These are phyloP conservation scores for Rosellinia necatrix DNA, from an alignment of 2,329 filamentous ascomycete species.

Conservation along the genomic window DNA sequence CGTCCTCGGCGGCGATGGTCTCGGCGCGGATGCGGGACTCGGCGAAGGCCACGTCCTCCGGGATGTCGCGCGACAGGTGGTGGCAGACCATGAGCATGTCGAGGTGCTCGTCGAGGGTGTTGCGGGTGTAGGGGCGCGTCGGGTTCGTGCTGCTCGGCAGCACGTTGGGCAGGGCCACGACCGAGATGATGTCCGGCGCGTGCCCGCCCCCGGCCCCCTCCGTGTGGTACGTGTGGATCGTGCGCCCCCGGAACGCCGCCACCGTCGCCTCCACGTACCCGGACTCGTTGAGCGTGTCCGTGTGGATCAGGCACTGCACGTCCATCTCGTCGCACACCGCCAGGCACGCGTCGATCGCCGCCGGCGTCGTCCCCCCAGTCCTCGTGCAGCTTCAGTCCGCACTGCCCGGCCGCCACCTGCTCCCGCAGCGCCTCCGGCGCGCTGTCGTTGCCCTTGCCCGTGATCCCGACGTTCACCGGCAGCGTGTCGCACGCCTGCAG, in stretches of 20 bases:
- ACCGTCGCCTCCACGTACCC: slow-evolving; percentile 96
- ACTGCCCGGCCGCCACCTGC: slow-evolving; percentile 81
- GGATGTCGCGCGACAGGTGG: slow-evolving; percentile 88
- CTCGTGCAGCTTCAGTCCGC: slow-evolving; percentile 92
- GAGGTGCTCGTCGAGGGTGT: slow-evolving; percentile 93
- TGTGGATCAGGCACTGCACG: slow-evolving; percentile 92
- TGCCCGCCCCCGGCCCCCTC: slow-evolving; percentile 95
- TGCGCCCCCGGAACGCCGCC: slow-evolving; percentile 79
- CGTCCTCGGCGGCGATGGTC: slow-evolving; percentile 95
- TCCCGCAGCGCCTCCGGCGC: slow-evolving; percentile 72
- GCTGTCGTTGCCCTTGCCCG: slow-evolving; percentile 91
- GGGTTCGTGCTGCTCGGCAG: slow-evolving; percentile 91
- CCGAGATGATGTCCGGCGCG: slow-evolving; percentile 92
- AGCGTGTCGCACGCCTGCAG: slow-evolving; percentile 82
- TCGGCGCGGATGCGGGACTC: slow-evolving; percentile 93
- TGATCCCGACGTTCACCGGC: slow-evolving; percentile 88
- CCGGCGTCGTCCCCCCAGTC: slow-evolving; percentile 93
- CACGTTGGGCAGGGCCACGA: slow-evolving; percentile 87
- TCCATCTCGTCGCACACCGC: slow-evolving; percentile 87
- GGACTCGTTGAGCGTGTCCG: slow-evolving; percentile 93
- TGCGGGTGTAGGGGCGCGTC: slow-evolving; percentile 85
- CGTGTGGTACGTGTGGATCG: slow-evolving; percentile 96
- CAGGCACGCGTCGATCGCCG: slow-evolving; percentile 87
- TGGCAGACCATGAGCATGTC: slow-evolving; percentile 99
- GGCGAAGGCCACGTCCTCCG: slow-evolving; percentile 93